A percentile compares a stretch with the other conserved stretches of the same genome.
These are phyloP conservation scores for Aspergillus carbonarius DNA, from an alignment of 2,329 filamentous ascomycete genomes.

Conservation along the genomic window DNA sequence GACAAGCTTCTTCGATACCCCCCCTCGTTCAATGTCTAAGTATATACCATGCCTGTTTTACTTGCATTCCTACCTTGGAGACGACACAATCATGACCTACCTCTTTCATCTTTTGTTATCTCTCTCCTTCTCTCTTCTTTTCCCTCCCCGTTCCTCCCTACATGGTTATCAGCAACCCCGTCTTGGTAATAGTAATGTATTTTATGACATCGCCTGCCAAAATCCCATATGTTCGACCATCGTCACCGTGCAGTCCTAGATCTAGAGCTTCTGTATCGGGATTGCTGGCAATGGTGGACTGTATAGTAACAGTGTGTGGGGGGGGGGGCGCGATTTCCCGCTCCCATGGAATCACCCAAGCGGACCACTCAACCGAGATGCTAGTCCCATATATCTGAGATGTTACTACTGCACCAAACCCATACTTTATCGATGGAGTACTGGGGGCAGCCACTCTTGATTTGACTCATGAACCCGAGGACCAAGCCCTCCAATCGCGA, in stretches of 20 bases:
- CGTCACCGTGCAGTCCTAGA: neutral
- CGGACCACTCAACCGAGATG: no score
- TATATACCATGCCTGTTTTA: conserved; percentile 1
- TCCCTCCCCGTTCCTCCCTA: neutral
- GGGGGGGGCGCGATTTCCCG: no score
- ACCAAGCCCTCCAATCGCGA: no score
- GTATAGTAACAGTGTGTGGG: no score
- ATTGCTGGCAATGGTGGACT: neutral
- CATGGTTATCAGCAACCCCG: neutral
- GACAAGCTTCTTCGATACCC: conserved; percentile 5
- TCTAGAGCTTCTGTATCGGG: neutral
- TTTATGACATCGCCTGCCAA: neutral
- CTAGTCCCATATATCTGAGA: no score
- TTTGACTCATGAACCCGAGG: no score
- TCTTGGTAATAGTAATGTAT: neutral
- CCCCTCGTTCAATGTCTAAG: conserved; percentile 6
- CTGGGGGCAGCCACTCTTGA: no score
- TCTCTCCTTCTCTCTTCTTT: no score
- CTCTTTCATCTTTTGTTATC: neutral
- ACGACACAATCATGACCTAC: neutral
- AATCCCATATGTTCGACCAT: neutral
- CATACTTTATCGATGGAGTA: no score
- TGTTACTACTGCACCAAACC: no score
- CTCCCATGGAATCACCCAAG: no score
- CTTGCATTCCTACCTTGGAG: neutral